phyloP scores from a whole-genome alignment of 2,329 filamentous ascomycete genomes.

The Fusarium guadeloupense region DNA sequence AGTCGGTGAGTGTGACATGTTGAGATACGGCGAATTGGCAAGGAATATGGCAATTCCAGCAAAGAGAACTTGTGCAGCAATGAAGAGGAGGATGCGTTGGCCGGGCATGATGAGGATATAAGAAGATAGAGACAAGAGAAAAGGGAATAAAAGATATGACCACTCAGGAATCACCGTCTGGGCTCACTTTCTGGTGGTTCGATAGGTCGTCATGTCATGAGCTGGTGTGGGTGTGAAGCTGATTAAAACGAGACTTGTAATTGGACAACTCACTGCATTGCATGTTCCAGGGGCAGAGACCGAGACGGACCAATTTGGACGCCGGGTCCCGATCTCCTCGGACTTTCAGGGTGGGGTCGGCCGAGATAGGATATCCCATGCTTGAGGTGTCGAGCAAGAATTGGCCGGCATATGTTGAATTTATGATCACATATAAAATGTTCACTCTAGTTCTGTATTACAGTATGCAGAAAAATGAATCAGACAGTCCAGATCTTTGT shows the following conservation, averaged over 20 bases:
- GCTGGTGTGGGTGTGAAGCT: conserved; percentile 31
- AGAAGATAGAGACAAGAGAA: background rate
- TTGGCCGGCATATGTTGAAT: too few species aligned
- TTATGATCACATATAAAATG: too few species aligned
- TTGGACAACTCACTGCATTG: conserved; percentile 8
- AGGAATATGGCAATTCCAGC: conserved; percentile 44
- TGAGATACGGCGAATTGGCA: conserved; percentile 49
- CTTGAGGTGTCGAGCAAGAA: background rate
- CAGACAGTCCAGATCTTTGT: too few species aligned
- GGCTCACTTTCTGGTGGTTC: conserved; percentile 37
- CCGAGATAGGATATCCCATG: conserved; percentile 9
- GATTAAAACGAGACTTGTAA: conserved; percentile 29
- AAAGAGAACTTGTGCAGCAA: conserved; percentile 45
- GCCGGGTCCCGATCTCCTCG: conserved; percentile 25
- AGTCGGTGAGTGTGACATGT: conserved; percentile 45
- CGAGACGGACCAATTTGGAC: conserved; percentile 23
- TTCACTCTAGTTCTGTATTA: too few species aligned
- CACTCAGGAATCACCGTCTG: conserved; percentile 29
- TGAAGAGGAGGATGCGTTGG: conserved; percentile 36
- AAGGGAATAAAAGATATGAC: background rate
- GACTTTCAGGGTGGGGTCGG: conserved; percentile 31
- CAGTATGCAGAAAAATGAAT: too few species aligned
- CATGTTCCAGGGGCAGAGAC: conserved; percentile 6
- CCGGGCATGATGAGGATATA: conserved; percentile 33
- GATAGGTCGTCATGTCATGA: conserved; percentile 37